Conservation (phyloP, 1,284 basidiomycete genomes). For the Puccinia novopanici region DNA sequence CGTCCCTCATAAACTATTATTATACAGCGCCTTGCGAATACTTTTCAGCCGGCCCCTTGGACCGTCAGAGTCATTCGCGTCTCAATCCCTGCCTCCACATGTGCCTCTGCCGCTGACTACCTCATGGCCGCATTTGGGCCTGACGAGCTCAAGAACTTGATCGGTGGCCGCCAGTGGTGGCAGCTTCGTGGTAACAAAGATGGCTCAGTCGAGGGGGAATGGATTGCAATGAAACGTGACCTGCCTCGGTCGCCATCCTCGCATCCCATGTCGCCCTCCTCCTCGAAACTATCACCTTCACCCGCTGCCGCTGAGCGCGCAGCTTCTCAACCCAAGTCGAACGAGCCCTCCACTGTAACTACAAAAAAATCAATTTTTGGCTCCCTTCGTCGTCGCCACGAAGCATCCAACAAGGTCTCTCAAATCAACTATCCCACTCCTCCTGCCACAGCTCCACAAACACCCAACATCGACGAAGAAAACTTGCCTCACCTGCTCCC, state of each 20-base stretch:
- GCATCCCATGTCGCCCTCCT: constrained; percentile 1
- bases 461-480: neutral
- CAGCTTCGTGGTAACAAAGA: constrained; percentile 78
- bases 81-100: constrained; percentile 67
- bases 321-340: constrained; percentile 53
- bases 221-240: constrained; percentile 68
- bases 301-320: neutral
- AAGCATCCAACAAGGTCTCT: neutral
- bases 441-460: neutral
- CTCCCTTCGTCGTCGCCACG: neutral
- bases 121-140: constrained; percentile 83
- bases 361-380: constrained; percentile 21
- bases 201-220: constrained; percentile 78
- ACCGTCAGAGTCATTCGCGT: constrained; percentile 73
- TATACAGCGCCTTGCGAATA: constrained; percentile 69
- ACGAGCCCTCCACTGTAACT: neutral
- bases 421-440: neutral
- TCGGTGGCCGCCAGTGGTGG: constrained; percentile 96
- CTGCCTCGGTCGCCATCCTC: constrained; percentile 27
- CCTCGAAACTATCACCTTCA: neutral
- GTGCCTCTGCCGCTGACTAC: constrained; percentile 74
- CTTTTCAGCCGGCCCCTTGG: constrained; percentile 84
- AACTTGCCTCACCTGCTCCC: neutral
- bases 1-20: neutral
- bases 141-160: constrained; percentile 71